phyloP scores from a whole-genome alignment of 2,329 filamentous ascomycete genomes.

The Monosporascus ibericus region DNA sequence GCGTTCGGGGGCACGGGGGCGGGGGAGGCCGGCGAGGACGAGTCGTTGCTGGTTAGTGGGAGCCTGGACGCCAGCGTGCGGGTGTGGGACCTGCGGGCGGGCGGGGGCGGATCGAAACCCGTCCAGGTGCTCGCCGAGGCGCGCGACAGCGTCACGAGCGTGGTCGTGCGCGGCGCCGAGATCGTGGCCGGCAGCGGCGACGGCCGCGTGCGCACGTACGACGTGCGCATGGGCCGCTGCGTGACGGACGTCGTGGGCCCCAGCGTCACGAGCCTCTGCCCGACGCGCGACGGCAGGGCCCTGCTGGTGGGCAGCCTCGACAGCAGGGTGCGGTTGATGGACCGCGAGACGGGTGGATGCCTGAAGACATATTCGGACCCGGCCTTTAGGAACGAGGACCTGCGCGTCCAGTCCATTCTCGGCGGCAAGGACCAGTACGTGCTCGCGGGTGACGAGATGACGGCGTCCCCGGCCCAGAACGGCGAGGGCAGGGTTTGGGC shows the following conservation, averaged over 20 bases:
- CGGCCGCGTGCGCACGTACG: slow-evolving; percentile 74
- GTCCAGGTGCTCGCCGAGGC: slow-evolving; percentile 71
- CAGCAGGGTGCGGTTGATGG: slow-evolving; percentile 72
- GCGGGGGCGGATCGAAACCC: slow-evolving; percentile 46
- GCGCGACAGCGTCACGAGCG: slow-evolving; percentile 56
- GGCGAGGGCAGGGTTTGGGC: slow-evolving; percentile 61
- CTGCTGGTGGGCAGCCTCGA: slow-evolving; percentile 72
- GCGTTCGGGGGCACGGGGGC: slow-evolving; percentile 35
- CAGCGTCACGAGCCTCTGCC: slow-evolving; percentile 67
- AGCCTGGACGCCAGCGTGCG: slow-evolving; percentile 72
- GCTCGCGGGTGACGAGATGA: slow-evolving; percentile 71
- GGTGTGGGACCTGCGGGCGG: slow-evolving; percentile 64
- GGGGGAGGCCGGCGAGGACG: slow-evolving; percentile 69
- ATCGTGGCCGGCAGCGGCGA: slow-evolving; percentile 78
- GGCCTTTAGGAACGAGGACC: slow-evolving; percentile 56
- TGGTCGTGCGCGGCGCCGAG: slow-evolving; percentile 44
- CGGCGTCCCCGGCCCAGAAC: slow-evolving; percentile 19
- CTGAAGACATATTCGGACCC: slow-evolving; percentile 63
- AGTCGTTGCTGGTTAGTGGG: slow-evolving; percentile 65
- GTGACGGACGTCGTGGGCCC: slow-evolving; percentile 65
- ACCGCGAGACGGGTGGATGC: slow-evolving; percentile 66
- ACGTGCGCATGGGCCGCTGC: slow-evolving; percentile 68
- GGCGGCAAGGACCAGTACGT: slow-evolving; percentile 73
- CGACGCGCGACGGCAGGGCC: slow-evolving; percentile 68
- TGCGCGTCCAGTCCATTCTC: slow-evolving; percentile 70